A percentile compares a stretch with the other conserved stretches of the same genome.
Conservation (phyloP, 108 stramenopile species). For the Fistulifera solaris region DNA sequence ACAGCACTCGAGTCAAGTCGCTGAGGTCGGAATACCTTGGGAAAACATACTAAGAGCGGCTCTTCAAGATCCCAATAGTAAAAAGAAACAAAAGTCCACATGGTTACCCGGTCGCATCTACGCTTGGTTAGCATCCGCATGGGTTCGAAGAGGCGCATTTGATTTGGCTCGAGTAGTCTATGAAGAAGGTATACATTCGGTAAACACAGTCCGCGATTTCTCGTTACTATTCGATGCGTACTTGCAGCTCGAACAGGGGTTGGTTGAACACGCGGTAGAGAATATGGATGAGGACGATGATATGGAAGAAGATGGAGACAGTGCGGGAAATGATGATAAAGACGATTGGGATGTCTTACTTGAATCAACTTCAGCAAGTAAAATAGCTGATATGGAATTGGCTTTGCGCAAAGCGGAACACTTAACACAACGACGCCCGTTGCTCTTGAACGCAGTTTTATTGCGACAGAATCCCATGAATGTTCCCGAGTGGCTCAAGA, state of each 20-base stretch:
- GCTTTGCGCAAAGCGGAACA: slow-evolving; percentile 91
- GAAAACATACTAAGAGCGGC: slow-evolving; percentile 84
- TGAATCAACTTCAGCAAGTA: slow-evolving; percentile 14
- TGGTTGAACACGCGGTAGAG: slow-evolving; percentile 86
- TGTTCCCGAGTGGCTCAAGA: slow-evolving; percentile 92
- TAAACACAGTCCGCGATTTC: slow-evolving; percentile 94
- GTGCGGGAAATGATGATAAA: slow-evolving; percentile 19
- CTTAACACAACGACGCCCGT: slow-evolving; percentile 86
- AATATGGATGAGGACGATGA: slow-evolving; percentile 68
- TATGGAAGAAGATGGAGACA: slow-evolving; percentile 18
- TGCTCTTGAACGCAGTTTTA: slow-evolving; percentile 87
- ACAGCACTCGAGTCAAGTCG: slow-evolving; percentile 74
- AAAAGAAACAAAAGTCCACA: slow-evolving; percentile 34
- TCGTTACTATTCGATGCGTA: slow-evolving; percentile 95
- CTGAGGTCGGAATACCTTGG: slow-evolving; percentile 64
- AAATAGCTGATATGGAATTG: slow-evolving; percentile 77
- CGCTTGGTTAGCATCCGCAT: slow-evolving; percentile 90
- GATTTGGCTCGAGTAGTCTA: slow-evolving; percentile 92
- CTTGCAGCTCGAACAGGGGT: slow-evolving; percentile 89
- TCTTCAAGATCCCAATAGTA: slow-evolving; percentile 24
- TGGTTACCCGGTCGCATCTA: slow-evolving; percentile 94
- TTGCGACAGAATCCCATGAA: slow-evolving; percentile 96
- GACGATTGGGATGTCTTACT: slow-evolving; percentile 65
- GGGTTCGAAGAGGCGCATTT: slow-evolving; percentile 92
- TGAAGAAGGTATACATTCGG: slow-evolving; percentile 88